Percentiles rank a stretch among this genome's conserved stretches.
These are phyloP conservation scores for Fusarium sp. DNA, from an alignment of 2,329 filamentous ascomycete genomes.

Conservation along the genomic window DNA sequence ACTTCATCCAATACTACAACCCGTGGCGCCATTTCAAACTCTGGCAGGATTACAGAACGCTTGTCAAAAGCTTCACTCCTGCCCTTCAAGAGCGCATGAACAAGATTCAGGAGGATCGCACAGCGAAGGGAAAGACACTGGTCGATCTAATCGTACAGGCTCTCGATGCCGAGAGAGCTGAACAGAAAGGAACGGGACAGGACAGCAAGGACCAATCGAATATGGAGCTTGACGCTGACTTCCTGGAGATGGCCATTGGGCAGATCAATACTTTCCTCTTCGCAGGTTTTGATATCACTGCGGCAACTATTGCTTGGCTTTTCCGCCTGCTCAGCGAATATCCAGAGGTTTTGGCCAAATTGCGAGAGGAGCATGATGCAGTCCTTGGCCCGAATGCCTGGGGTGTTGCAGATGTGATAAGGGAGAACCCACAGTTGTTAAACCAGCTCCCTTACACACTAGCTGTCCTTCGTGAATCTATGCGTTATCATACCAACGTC, in stretches of 20 bases:
- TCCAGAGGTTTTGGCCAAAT: slow-evolving; percentile 42
- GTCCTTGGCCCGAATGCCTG: slow-evolving; percentile 45
- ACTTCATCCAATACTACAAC: slow-evolving; percentile 15
- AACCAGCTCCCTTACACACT: slow-evolving; percentile 50
- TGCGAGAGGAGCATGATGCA: slow-evolving; percentile 51
- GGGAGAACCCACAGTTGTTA: slow-evolving; percentile 37
- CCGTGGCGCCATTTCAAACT: slow-evolving; percentile 32
- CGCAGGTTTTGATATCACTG: slow-evolving; percentile 52
- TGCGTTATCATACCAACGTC: slow-evolving; percentile 46
- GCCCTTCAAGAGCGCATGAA: slow-evolving; percentile 8
- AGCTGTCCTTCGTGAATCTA: slow-evolving; percentile 51
- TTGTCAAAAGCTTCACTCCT: slow-evolving; percentile 9
- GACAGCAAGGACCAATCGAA: background rate
- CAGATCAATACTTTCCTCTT: slow-evolving; percentile 52
- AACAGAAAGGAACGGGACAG: background rate
- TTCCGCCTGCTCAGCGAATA: slow-evolving; percentile 45
- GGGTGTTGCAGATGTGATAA: slow-evolving; percentile 30
- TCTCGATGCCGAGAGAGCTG: slow-evolving; percentile 13
- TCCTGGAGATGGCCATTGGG: slow-evolving; percentile 41
- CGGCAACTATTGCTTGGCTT: slow-evolving; percentile 49
- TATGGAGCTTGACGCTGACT: slow-evolving; percentile 31
- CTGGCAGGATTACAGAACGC: slow-evolving; percentile 27
- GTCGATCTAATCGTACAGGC: slow-evolving; percentile 25
- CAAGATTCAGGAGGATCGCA: background rate
- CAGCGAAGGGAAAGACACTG: slow-evolving; percentile 19